These are phyloP conservation scores for Angophora floribunda DNA, from an alignment of 345 rosid genomes.

Conservation along the genomic window DNA sequence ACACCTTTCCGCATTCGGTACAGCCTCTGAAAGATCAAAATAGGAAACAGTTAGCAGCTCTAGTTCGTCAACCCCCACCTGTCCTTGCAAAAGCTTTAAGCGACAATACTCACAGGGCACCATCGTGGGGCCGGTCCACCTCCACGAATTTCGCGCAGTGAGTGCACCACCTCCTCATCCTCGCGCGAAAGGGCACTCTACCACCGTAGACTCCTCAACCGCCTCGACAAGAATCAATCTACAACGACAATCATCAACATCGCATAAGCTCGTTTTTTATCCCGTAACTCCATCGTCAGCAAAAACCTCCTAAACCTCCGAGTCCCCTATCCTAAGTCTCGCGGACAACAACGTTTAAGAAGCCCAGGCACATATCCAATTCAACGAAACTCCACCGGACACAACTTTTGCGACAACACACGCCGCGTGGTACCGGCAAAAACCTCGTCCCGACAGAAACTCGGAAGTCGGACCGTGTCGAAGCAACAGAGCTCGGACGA, in stretches of 20 bases:
- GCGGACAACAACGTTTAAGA: background rate
- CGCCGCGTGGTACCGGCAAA: background rate
- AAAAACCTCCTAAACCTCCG: background rate
- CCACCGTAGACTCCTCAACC: background rate
- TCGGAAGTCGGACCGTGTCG: background rate
- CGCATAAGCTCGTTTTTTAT: background rate
- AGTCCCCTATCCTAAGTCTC: background rate
- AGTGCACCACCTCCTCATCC: constrained; percentile 11
- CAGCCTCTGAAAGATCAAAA: background rate
- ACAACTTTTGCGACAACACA: background rate
- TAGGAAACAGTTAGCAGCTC: background rate
- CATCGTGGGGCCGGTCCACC: constrained; percentile 15
- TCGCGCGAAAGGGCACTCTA: background rate
- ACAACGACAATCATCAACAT: background rate
- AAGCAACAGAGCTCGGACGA: background rate
- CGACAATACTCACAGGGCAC: constrained; percentile 7
- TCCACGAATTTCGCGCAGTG: constrained; percentile 9
- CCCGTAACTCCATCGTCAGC: background rate
- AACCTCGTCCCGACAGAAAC: background rate
- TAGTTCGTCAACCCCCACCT: background rate
- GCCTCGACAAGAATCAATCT: background rate
- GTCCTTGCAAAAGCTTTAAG: background rate
- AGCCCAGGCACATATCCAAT: background rate
- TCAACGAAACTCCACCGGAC: background rate
- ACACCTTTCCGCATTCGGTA: constrained; percentile 27